Base-by-base conservation (phyloP, 2,329 filamentous ascomycete genomes). In the Aspergillus quadrilineatus region DNA sequence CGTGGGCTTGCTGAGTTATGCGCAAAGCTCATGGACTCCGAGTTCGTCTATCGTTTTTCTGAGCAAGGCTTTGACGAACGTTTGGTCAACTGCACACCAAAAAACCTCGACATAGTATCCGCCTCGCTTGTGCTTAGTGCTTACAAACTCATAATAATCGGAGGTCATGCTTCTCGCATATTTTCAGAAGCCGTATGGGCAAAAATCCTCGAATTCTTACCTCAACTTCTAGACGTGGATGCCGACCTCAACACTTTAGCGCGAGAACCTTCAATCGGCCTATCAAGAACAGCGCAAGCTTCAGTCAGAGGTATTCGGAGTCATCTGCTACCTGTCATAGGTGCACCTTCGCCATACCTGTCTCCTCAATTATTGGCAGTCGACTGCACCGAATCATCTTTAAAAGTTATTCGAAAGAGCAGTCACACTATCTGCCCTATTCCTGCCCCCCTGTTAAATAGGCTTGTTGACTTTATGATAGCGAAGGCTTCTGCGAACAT, bases 61-160 rank as follows among this genome's bases (percentile, higher is more conserved):
- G 87, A 92, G 59, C 87, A 90, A 62, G 85, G 85, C 6, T 84
- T 89, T 55, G 89, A 90, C 59, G 82, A 85, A 53, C 83, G 82
- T 30, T 78, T 97, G 14, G 82, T 91, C 51, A 79, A 82, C 44
- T 82, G 83, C 42, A 77, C 89, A 8, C 80, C 79, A 0, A 77
- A 79, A 48, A 84, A 88, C 65, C 73, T 79, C 1, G 88, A 92
- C 67, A 62, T 69, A 36, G 57, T 75, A 15, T 68, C 67, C 22
- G 57, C 61, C 12, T 67, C 69, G 12, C 61, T 77, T 29, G 62
- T 65, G 42, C 57, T 71, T 9, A 72, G 68, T 57, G 68, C 69
- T 6, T 75, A 69, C 58, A 65, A 59, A 12, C 55, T 77, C 15
- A 63, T 69, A 22, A 67, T 67, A 26, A 49, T 59, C 6, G 61